Percentiles rank a stretch among this genome's conserved stretches.
These are phyloP conservation scores for Trichophyton mentagrophytes DNA, from an alignment of 2,329 filamentous ascomycete genomes.

Conservation along the genomic window DNA sequence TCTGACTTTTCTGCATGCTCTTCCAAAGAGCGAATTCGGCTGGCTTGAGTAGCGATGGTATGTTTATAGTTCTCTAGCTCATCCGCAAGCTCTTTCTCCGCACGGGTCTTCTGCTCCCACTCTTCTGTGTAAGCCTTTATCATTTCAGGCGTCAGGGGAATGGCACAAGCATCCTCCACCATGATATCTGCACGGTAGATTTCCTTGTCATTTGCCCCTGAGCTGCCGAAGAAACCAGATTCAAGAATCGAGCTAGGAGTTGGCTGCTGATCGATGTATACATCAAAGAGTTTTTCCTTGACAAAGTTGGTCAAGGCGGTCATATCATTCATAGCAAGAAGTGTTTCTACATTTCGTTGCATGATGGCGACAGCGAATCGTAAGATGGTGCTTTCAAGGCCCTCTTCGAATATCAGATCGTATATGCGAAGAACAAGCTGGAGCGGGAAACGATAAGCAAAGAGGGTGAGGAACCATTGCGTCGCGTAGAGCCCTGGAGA, in stretches of 20 bases:
- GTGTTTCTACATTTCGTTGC: constrained; percentile 72
- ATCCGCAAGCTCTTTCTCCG: constrained; percentile 66
- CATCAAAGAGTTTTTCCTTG: constrained; percentile 89
- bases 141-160: constrained; percentile 72
- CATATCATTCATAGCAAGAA: constrained; percentile 86
- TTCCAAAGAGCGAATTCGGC: constrained; percentile 72
- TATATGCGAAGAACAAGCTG: constrained; percentile 95
- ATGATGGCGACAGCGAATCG: constrained; percentile 93
- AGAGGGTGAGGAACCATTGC: constrained; percentile 98
- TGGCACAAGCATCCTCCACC: constrained; percentile 79
- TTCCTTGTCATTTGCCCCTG: constrained; percentile 80
- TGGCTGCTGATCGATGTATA: constrained; percentile 88
- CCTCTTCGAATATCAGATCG: constrained; percentile 86
- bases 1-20: constrained; percentile 80
- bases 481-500: constrained; percentile 90
- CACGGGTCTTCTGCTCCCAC: constrained; percentile 82
- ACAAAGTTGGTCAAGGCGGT: constrained; percentile 73
- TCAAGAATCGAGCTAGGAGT: constrained; percentile 88
- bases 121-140: constrained; percentile 70
- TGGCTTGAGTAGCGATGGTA: constrained; percentile 53
- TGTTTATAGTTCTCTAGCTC: constrained; percentile 64
- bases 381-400: constrained; percentile 72
- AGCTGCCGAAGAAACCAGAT: constrained; percentile 92
- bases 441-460: constrained; percentile 91
- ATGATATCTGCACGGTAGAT: constrained; percentile 90